Evolutionary conservation across 148 eudicot species (phyloP).

Genomic region (Camellia japonica): DNA sequence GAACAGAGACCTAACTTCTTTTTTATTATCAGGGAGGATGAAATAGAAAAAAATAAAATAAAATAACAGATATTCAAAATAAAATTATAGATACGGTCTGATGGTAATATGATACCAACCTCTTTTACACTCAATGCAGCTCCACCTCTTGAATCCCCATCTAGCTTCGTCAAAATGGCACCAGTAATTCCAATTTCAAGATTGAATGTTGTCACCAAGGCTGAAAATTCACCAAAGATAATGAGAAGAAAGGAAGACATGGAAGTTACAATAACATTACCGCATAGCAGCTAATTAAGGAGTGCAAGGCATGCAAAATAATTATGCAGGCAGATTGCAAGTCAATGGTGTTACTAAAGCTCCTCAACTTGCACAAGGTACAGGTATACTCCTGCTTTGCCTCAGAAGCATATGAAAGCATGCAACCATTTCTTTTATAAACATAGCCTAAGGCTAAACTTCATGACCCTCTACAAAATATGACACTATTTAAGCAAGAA

Average conservation of each 20-base stretch:
- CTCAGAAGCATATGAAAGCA: background rate
- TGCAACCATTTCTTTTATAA: background rate
- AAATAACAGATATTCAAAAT: background rate
- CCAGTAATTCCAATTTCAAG: slow-evolving; percentile 94
- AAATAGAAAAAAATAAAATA: slow-evolving; percentile 7
- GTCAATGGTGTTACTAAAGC: background rate
- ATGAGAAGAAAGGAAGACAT: background rate
- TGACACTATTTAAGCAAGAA: background rate
- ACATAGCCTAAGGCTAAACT: background rate
- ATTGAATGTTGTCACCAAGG: slow-evolving; percentile 88
- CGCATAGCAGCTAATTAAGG: background rate
- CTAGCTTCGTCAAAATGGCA: slow-evolving; percentile 90
- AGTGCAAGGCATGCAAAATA: background rate
- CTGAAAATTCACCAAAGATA: slow-evolving; percentile 41
- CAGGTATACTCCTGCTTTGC: background rate
- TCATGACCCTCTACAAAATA: background rate
- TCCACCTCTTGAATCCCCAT: slow-evolving; percentile 99
- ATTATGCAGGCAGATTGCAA: background rate
- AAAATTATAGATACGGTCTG: background rate
- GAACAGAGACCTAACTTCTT: background rate
- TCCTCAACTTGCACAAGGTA: background rate
- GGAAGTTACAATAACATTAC: background rate
- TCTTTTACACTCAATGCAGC: slow-evolving; percentile 97
- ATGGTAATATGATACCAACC: slow-evolving; percentile 36
- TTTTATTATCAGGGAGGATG: background rate